Percentiles rank a stretch among this genome's conserved stretches.
Conservation (phyloP, 768 basidiomycete genomes). For the Leccinum boreale region DNA sequence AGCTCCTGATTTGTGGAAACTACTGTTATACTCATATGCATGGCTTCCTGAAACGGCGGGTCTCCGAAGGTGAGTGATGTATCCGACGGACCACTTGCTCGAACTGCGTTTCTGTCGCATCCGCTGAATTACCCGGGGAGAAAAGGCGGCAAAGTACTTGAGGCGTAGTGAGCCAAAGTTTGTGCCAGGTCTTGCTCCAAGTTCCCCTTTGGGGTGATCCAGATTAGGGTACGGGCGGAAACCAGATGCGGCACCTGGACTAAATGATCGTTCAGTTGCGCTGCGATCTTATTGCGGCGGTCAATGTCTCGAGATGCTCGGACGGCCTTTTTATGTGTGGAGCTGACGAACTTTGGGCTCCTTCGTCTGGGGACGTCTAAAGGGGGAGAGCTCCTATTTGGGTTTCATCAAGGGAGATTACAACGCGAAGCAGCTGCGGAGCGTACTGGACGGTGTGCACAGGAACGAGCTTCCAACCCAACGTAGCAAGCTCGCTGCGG, state of each 20-base stretch:
- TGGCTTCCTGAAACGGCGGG: neutral
- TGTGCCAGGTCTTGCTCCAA: neutral
- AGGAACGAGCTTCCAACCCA: constrained; percentile 5
- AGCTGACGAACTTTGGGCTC: neutral
- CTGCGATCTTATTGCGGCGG: neutral
- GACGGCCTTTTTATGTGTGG: neutral
- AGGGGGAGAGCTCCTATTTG: neutral
- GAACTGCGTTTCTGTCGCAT: neutral
- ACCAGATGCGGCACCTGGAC: neutral
- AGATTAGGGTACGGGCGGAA: too few relatives aligned
- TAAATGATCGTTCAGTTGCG: neutral
- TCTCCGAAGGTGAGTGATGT: neutral
- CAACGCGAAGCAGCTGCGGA: neutral
- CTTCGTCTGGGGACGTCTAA: neutral
- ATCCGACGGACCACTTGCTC: constrained; percentile 1
- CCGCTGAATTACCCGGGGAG: neutral
- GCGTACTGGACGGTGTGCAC: neutral
- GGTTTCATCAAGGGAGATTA: neutral
- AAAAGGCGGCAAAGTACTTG: neutral
- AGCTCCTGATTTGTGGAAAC: neutral
- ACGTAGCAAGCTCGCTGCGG: constrained; percentile 2
- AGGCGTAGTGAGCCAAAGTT: neutral
- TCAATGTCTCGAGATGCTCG: neutral
- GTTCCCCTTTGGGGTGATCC: neutral
- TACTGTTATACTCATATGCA: neutral